Evolutionary conservation across 2,329 filamentous ascomycete species (phyloP), one percentile per base, ranked within the genome.

Genomic region (Penicillium sp.): DNA sequence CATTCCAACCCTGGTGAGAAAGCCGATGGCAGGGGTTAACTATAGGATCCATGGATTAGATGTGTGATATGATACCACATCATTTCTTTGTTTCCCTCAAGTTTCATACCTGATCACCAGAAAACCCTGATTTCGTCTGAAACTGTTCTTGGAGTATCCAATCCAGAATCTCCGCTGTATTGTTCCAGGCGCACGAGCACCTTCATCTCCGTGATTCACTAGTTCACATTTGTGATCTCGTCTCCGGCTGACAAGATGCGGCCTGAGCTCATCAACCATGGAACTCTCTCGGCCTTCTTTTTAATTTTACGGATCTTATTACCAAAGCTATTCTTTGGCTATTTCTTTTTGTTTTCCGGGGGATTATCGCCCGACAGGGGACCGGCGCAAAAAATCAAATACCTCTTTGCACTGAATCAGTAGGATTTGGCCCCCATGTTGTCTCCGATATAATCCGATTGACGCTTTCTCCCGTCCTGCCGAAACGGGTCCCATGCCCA

Each of bases 211-310:
- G 49, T 54, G 31, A 55, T 31, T 42, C 23, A 51, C 58, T 63
- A 61, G 53, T n/a, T 53, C 56, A 25, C 48, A 18, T 51, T 59
- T 53, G 29, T 25, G 57, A 61, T 50, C 27, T 41, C 44, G 26
- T 51, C 37, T 50, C 40, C 52, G 58, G 46, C 56, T 61, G 58
- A 61, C 53, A 59, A 56, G 51, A 57, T 59, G 60, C 46, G 58
- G 60, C 48, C 60, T 60, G 60, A 58, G 58, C 58, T 44, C 56
- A 50, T 26, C n/a, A 44, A 23, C 27, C 11, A 33, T 49, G 46
- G 44, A 40, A 37, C 23, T 37, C 37, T 40, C 31, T 33, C 46
- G 46, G 31, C 14, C 22, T 50, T 50, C n/a, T 31, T 31, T 50
- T 50, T 25, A 31, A 27, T 37, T 41, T 50, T 18, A 53, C 35